phyloP scores from a whole-genome alignment of 23 red algal genomes.

The Gracilariopsis chorda region DNA sequence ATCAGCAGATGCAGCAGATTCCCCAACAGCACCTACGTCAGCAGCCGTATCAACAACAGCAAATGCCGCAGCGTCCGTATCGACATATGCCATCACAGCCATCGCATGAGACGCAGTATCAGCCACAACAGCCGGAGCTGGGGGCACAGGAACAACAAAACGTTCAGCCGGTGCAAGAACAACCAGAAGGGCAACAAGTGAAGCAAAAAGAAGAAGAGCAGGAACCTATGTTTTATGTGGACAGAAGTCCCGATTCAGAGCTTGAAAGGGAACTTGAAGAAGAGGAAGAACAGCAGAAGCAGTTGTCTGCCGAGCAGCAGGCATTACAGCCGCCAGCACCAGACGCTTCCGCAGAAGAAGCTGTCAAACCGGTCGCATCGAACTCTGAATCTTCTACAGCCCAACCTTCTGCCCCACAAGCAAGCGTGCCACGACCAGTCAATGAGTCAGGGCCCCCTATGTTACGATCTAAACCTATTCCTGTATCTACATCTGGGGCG shows the following conservation, averaged over 20 bases:
- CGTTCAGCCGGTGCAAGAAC: neutral
- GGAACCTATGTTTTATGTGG: neutral
- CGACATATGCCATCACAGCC: neutral
- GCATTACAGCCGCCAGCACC: neutral
- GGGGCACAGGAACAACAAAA: neutral
- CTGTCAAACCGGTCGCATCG: too few relatives aligned
- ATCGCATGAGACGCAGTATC: neutral
- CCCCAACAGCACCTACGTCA: neutral
- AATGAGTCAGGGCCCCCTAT: too few relatives aligned
- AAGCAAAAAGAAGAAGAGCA: neutral
- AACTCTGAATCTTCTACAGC: too few relatives aligned
- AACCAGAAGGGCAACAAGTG: neutral
- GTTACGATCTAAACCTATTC: too few relatives aligned
- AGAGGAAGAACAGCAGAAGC: neutral
- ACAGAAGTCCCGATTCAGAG: conserved; percentile 11
- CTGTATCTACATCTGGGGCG: too few relatives aligned
- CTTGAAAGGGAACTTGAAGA: conserved; percentile 6
- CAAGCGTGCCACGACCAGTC: too few relatives aligned
- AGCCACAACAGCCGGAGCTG: neutral
- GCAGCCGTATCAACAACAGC: neutral
- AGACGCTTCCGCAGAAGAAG: too few relatives aligned
- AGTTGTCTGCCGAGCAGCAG: neutral
- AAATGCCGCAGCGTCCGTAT: neutral
- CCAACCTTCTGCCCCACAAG: too few relatives aligned
- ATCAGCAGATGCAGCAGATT: neutral